phyloP scores from a whole-genome alignment of 805 yeast species.

The Cyberlindnera saturnus region DNA sequence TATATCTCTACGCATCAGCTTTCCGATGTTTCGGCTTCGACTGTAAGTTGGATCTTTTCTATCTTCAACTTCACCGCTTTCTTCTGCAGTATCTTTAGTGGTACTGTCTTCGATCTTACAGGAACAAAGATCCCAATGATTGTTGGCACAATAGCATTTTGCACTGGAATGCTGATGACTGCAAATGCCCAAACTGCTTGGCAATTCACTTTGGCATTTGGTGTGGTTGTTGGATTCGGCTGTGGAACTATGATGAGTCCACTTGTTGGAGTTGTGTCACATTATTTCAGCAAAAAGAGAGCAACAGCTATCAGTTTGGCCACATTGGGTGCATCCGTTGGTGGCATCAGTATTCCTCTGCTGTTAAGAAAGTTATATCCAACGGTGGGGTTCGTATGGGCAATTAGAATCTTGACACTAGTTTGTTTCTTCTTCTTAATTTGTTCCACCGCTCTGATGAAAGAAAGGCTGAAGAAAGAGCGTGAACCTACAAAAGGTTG shows the following conservation, averaged over 20 bases:
- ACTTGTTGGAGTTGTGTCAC: constrained; percentile 42
- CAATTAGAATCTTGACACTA: constrained; percentile 39
- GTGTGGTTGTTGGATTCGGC: constrained; percentile 26
- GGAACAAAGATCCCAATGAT: constrained; percentile 34
- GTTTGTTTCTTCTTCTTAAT: constrained; percentile 23
- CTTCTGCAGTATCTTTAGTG: constrained; percentile 32
- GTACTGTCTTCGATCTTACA: constrained; percentile 37
- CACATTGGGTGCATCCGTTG: constrained; percentile 44
- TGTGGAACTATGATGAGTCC: constrained; percentile 38
- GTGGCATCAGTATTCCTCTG: constrained; percentile 43
- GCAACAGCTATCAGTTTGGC: constrained; percentile 40
- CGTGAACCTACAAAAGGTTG: constrained; percentile 1
- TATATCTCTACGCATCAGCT: constrained; percentile 50
- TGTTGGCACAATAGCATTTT: constrained; percentile 32
- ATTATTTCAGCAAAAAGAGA: constrained; percentile 38
- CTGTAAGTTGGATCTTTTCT: constrained; percentile 52
- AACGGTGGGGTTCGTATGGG: constrained; percentile 42
- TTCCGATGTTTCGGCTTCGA: constrained; percentile 33
- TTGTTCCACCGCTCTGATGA: constrained; percentile 22
- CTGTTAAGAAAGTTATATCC: constrained; percentile 34
- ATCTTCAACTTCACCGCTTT: constrained; percentile 22
- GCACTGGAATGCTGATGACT: constrained; percentile 38
- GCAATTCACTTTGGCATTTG: constrained; percentile 40
- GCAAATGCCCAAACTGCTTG: constrained; percentile 29
- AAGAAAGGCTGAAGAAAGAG: constrained; percentile 26